Evolutionary conservation across 306 rosid genomes (phyloP).

Genomic region (Elaeagnus macrophylla): DNA sequence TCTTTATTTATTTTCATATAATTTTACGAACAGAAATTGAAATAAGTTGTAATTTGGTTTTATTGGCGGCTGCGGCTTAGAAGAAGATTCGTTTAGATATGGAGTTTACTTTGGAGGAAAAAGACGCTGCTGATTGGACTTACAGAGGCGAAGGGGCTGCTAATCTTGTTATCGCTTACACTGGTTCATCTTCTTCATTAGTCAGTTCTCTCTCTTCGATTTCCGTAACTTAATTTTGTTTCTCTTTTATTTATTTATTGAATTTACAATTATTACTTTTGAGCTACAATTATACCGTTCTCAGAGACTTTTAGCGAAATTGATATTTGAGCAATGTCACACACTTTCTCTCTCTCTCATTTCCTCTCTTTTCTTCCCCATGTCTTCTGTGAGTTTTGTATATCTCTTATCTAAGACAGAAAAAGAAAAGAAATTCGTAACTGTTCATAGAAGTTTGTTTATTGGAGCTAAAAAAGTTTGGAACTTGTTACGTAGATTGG

Average conservation of each 20-base stretch:
- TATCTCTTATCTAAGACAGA: not conserved
- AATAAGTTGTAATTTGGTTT: not conserved
- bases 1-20: conserved; percentile 3
- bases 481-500: conserved; percentile 41
- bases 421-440: not conserved
- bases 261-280: not conserved
- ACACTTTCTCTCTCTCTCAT: not conserved
- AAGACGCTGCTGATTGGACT: conserved; percentile 61
- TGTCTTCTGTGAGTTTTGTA: too few species aligned
- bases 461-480: not conserved
- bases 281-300: not conserved
- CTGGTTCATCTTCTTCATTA: conserved; percentile 53
- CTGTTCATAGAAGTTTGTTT: not conserved
- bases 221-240: not conserved
- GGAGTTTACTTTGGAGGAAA: conserved; percentile 38
- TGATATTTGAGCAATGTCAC: not conserved
- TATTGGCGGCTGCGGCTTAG: conserved; percentile 13
- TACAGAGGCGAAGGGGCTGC: conserved; percentile 98
- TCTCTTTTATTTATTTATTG: too few species aligned
- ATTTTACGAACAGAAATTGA: not conserved
- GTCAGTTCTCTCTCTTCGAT: conserved; percentile 25
- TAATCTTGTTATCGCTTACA: conserved; percentile 71
- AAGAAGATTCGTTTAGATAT: conserved; percentile 11
- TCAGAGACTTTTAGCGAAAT: not conserved
- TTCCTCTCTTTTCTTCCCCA: not conserved